Evolutionary conservation across 441 rosid genomes (phyloP).

Genomic region (Rhodomyrtus psidioides): DNA sequence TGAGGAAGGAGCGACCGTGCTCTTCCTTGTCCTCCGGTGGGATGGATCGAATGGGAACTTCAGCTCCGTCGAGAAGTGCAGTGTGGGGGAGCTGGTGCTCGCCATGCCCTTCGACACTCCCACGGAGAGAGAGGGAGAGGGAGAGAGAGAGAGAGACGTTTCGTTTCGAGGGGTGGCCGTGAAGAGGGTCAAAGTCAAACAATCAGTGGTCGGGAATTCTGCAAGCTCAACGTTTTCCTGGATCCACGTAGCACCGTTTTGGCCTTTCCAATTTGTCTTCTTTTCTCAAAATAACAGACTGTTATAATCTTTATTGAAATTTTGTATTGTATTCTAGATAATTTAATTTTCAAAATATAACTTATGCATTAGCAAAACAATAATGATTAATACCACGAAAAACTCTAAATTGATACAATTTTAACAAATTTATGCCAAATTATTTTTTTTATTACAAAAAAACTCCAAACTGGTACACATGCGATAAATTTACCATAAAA

Average conservation of each 20-base stretch:
- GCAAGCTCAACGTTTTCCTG: background rate
- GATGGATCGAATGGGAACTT: background rate
- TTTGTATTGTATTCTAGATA: background rate
- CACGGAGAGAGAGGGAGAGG: background rate
- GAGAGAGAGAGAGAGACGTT: background rate
- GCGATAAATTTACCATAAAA: too few species aligned
- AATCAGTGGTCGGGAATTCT: background rate
- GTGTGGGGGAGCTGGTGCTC: background rate
- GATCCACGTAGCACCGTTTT: background rate
- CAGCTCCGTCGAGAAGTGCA: constrained; percentile 19
- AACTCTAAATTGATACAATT: too few species aligned
- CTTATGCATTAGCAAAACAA: background rate
- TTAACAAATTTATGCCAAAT: too few species aligned
- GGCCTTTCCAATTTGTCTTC: background rate
- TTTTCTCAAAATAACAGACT: background rate
- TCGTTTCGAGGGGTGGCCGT: background rate
- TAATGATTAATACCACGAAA: too few species aligned
- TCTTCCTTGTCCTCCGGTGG: background rate
- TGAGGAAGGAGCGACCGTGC: background rate
- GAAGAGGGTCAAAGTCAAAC: background rate
- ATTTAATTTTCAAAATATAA: background rate
- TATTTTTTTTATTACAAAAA: too few species aligned
- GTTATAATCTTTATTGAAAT: background rate
- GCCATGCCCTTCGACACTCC: constrained; percentile 1
- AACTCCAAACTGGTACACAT: too few species aligned